Evolutionary conservation across 2,329 filamentous ascomycete genomes (phyloP).

Genomic region (Penicillium aurantiogriseum): DNA sequence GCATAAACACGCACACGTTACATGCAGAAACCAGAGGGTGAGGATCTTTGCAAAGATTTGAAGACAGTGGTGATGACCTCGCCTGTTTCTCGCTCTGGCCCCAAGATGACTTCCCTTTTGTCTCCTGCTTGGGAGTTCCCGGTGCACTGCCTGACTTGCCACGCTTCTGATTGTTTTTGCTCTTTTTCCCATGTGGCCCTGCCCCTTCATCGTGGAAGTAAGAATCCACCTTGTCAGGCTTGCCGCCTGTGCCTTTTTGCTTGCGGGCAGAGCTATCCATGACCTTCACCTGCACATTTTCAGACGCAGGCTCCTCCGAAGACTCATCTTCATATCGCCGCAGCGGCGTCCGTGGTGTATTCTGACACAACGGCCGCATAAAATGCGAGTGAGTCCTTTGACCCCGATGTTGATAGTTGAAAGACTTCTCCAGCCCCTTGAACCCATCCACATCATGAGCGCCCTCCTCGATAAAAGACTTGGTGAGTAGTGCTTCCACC

Average conservation of each 20-base stretch:
- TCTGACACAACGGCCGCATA: constrained; percentile 60
- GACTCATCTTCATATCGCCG: constrained; percentile 23
- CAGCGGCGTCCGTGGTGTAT: constrained; percentile 40
- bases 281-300: constrained; percentile 10
- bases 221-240: constrained; percentile 27
- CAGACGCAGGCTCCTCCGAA: constrained; percentile 16
- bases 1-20: constrained; percentile 54
- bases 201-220: constrained; percentile 28
- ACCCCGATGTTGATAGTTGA: constrained; percentile 62
- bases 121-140: constrained; percentile 25
- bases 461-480: constrained; percentile 63
- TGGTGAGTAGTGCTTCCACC: constrained; percentile 63
- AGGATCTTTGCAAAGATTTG: constrained; percentile 38
- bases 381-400: constrained; percentile 59
- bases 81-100: constrained; percentile 30
- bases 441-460: constrained; percentile 63
- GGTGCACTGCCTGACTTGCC: constrained; percentile 26
- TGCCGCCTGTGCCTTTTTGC: constrained; percentile 26
- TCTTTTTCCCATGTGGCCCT: constrained; percentile 29
- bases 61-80: constrained; percentile 24
- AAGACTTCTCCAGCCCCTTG: constrained; percentile 61
- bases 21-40: constrained; percentile 18
- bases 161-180: constrained; percentile 27
- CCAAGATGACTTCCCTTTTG: constrained; percentile 35
- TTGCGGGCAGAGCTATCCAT: constrained; percentile 24